Conservation (phyloP, 1,284 basidiomycete species). For the Tylopilus sp. region DNA sequence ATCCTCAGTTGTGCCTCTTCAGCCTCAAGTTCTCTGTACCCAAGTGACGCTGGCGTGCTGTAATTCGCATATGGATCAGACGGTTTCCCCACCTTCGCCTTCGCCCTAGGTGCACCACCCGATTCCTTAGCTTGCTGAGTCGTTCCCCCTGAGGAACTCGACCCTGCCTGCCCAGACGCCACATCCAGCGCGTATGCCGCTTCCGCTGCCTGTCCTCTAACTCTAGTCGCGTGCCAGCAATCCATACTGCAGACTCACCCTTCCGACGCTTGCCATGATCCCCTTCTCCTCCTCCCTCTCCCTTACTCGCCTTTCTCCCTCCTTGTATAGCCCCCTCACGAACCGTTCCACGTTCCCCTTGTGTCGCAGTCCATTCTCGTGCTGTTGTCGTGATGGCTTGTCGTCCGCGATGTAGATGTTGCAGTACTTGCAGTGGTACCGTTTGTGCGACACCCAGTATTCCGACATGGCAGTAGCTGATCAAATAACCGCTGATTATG, state of each 20-base stretch:
- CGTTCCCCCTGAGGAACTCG: constrained; percentile 13
- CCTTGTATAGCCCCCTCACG: constrained; percentile 89
- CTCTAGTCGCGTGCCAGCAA: not conserved
- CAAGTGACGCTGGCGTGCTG: constrained; percentile 79
- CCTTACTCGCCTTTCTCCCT: constrained; percentile 84
- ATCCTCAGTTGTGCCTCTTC: constrained; percentile 59
- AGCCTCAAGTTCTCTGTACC: constrained; percentile 71
- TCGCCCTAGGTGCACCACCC: constrained; percentile 41
- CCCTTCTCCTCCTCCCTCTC: constrained; percentile 83
- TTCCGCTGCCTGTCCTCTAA: constrained; percentile 56
- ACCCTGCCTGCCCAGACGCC: constrained; percentile 57
- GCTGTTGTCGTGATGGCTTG: constrained; percentile 86
- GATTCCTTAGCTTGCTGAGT: constrained; percentile 14
- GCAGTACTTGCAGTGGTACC: constrained; percentile 85
- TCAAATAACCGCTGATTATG: constrained; percentile 15
- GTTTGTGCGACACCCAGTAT: constrained; percentile 84
- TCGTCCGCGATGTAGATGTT: constrained; percentile 92
- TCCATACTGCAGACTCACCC: constrained; percentile 40
- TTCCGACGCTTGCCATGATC: constrained; percentile 85
- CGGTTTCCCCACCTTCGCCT: constrained; percentile 47
- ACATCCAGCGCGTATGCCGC: constrained; percentile 73
- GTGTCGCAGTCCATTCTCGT: constrained; percentile 92
- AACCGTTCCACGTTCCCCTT: constrained; percentile 93
- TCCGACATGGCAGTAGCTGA: constrained; percentile 58
- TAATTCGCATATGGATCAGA: constrained; percentile 81